A percentile compares a stretch with the other conserved stretches of the same genome.
These are phyloP conservation scores for Raffaelea arxii DNA, from an alignment of 2,329 filamentous ascomycete species.

Conservation along the genomic window DNA sequence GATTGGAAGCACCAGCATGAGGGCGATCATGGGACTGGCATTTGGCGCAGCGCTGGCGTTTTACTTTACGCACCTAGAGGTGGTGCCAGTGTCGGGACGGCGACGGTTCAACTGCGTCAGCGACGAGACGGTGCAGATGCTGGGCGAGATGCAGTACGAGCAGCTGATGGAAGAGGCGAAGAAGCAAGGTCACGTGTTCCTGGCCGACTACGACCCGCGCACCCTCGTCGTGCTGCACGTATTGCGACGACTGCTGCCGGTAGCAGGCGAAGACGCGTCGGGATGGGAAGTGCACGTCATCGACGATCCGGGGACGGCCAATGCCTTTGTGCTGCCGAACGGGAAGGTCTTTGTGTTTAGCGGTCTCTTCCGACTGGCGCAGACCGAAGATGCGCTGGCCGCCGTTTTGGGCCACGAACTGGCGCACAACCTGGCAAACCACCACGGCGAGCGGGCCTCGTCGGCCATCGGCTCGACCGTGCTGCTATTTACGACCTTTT, in stretches of 20 bases:
- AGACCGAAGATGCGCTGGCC: constrained; percentile 59
- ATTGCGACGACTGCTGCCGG: constrained; percentile 56
- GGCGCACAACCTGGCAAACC: constrained; percentile 63
- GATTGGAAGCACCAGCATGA: constrained; percentile 21
- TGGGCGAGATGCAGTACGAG: constrained; percentile 44
- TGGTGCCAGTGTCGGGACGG: constrained; percentile 62
- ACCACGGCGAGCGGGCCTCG: constrained; percentile 55
- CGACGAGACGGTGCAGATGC: constrained; percentile 41
- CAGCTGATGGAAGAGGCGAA: constrained; percentile 45
- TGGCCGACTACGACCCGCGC: constrained; percentile 50
- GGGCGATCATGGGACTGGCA: constrained; percentile 29
- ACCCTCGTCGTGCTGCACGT: constrained; percentile 50
- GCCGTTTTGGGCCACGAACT: constrained; percentile 74
- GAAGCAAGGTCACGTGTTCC: constrained; percentile 41
- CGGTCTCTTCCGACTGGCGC: constrained; percentile 59
- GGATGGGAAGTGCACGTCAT: constrained; percentile 69
- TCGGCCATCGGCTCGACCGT: constrained; percentile 42
- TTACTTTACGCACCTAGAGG: constrained; percentile 61
- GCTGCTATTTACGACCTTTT: constrained; percentile 37
- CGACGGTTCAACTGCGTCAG: constrained; percentile 63
- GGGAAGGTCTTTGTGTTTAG: constrained; percentile 75
- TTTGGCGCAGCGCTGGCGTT: constrained; percentile 40
- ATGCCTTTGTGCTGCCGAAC: constrained; percentile 70
- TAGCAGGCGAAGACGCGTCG: constrained; percentile 41
- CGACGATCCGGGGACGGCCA: constrained; percentile 52